Conservation (phyloP, 805 yeast species). For the Metschnikowia hibisci region DNA sequence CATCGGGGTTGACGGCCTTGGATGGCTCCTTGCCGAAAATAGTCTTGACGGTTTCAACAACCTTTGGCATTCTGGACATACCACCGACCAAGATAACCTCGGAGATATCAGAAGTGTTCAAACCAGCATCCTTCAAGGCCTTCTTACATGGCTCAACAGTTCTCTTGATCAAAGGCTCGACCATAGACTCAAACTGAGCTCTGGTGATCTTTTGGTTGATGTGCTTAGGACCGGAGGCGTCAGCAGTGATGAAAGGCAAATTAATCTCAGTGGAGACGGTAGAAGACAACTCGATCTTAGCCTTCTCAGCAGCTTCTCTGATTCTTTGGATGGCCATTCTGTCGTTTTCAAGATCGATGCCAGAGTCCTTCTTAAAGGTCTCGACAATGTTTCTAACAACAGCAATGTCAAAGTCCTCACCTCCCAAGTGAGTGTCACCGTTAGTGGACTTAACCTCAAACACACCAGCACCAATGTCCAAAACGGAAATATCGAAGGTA, state of each 20-base stretch:
- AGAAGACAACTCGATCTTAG: conserved; percentile 81
- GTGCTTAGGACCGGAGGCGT: conserved; percentile 77
- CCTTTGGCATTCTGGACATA: conserved; percentile 92
- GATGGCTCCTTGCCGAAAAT: conserved; percentile 82
- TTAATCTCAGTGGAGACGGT: conserved; percentile 68
- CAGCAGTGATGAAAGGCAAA: conserved; percentile 85
- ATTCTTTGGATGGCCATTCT: conserved; percentile 66
- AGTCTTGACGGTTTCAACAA: conserved; percentile 66
- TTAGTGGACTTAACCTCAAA: conserved; percentile 96
- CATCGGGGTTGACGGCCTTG: conserved; percentile 92
- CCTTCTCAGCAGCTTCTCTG: conserved; percentile 70
- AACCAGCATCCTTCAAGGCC: conserved; percentile 77
- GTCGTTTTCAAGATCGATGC: conserved; percentile 49
- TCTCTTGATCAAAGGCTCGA: conserved; percentile 65
- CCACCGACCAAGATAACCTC: conserved; percentile 88
- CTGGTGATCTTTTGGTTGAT: conserved; percentile 66
- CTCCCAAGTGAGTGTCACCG: conserved; percentile 93
- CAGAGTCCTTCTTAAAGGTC: conserved; percentile 70
- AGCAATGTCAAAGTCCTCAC: conserved; percentile 87
- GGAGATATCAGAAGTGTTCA: conserved; percentile 61
- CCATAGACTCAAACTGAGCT: conserved; percentile 63
- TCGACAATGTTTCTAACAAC: conserved; percentile 80
- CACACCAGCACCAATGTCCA: conserved; percentile 96
- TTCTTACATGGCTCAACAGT: conserved; percentile 75
- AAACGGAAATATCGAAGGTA: conserved; percentile 94